Evolutionary conservation across 768 basidiomycete species (phyloP).

Genomic region (Cytidiella melzeri): DNA sequence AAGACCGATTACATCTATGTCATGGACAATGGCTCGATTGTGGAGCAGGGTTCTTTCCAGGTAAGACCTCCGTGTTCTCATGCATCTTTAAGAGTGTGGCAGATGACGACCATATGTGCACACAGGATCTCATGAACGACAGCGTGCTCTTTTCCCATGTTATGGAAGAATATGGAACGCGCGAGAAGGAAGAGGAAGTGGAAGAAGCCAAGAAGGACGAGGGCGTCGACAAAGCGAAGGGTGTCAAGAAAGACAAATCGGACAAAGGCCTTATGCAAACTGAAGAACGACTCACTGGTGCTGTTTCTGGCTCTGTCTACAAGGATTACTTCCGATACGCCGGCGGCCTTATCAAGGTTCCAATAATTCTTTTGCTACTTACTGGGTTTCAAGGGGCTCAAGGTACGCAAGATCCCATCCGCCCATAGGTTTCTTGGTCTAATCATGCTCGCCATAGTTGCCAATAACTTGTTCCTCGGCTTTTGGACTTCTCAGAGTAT

Average conservation of each 20-base stretch:
- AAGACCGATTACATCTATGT: conserved; percentile 59
- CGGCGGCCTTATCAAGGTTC: conserved; percentile 31
- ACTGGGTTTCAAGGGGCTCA: conserved; percentile 42
- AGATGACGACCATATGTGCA: neutral
- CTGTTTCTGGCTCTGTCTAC: conserved; percentile 31
- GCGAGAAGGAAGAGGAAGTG: conserved; percentile 30
- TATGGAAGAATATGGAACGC: conserved; percentile 34
- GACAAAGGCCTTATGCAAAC: conserved; percentile 30
- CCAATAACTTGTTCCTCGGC: conserved; percentile 62
- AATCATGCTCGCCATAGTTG: conserved; percentile 31
- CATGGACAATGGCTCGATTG: conserved; percentile 51
- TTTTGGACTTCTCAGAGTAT: conserved; percentile 64
- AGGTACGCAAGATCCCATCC: conserved; percentile 29
- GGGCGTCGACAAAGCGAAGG: conserved; percentile 16
- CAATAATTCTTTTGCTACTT: conserved; percentile 39
- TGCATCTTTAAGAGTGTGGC: conserved; percentile 10
- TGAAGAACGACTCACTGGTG: conserved; percentile 37
- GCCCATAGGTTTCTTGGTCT: neutral
- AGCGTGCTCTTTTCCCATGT: conserved; percentile 30
- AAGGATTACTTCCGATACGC: conserved; percentile 29
- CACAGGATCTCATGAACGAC: conserved; percentile 26
- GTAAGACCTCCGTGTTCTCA: conserved; percentile 30
- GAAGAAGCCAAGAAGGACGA: conserved; percentile 14
- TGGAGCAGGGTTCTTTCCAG: conserved; percentile 56
- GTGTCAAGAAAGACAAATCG: conserved; percentile 11